A percentile compares a stretch with the other conserved stretches of the same genome.
Conservation (phyloP, 78 protist genomes). For the Planoprotostelium fungivorum region DNA sequence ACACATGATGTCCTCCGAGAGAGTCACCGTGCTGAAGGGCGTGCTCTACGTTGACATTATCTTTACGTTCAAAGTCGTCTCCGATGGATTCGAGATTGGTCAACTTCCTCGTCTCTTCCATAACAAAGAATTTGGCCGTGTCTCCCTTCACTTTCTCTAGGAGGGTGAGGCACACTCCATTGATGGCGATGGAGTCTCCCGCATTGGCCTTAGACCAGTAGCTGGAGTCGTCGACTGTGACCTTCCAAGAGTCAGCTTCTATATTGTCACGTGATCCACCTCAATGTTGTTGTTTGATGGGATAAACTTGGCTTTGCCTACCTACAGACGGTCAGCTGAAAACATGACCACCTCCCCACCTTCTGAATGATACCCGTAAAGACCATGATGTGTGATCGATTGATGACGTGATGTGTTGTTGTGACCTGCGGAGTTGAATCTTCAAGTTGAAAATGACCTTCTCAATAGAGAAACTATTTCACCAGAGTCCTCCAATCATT, state of each 20-base stretch:
- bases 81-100: not conserved
- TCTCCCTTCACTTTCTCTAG: slow-evolving; percentile 5
- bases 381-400: not conserved
- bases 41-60: slow-evolving; percentile 2
- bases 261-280: not conserved
- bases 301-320: not conserved
- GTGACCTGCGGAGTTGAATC: too few species aligned
- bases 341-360: not conserved
- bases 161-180: slow-evolving; percentile 28
- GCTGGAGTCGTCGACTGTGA: not conserved
- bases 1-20: slow-evolving; percentile 5
- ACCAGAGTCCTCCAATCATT: too few species aligned
- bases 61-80: not conserved
- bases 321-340: not conserved
- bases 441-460: too few species aligned
- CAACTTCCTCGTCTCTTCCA: slow-evolving; percentile 1
- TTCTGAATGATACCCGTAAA: not conserved
- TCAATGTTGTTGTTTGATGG: not conserved
- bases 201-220: not conserved
- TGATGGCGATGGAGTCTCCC: slow-evolving; percentile 34
- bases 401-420: too few species aligned
- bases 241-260: not conserved
- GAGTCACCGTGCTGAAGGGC: not conserved
- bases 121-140: slow-evolving; percentile 1
- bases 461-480: too few species aligned